Percentiles rank a stretch among this genome's conserved stretches.
Conservation (phyloP, 768 basidiomycete genomes). For the Kwoniella dendrophila region DNA sequence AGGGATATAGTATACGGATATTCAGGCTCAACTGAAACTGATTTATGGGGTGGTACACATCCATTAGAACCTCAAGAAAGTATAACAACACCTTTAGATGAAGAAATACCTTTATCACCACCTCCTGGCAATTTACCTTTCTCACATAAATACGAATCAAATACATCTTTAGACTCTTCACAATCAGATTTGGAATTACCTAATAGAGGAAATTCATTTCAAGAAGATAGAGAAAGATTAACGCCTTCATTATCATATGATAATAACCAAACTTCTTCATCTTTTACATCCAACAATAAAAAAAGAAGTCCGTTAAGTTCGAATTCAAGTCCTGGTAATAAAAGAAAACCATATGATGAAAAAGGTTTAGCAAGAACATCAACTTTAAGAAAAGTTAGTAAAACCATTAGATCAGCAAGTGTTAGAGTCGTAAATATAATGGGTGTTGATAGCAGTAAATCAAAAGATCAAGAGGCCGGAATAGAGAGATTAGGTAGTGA, state of each 20-base stretch:
- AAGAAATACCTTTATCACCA: slow-evolving; percentile 9
- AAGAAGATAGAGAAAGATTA: slow-evolving; percentile 22
- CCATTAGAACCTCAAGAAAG: slow-evolving; percentile 6
- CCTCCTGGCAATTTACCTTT: background rate
- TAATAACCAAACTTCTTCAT: background rate
- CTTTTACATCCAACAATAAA: background rate
- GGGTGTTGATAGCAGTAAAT: slow-evolving; percentile 32
- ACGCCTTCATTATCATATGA: slow-evolving; percentile 15
- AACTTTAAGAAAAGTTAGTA: slow-evolving; percentile 37
- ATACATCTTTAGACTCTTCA: slow-evolving; percentile 3
- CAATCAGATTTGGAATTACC: background rate
- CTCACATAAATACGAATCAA: slow-evolving; percentile 8
- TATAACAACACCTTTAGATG: background rate
- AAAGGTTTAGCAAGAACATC: slow-evolving; percentile 32
- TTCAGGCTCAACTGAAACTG: background rate
- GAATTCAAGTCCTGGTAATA: slow-evolving; percentile 8
- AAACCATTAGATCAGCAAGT: slow-evolving; percentile 42
- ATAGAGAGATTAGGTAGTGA: slow-evolving; percentile 21
- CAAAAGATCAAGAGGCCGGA: slow-evolving; percentile 21
- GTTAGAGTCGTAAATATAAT: slow-evolving; percentile 41
- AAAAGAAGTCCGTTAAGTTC: slow-evolving; percentile 2
- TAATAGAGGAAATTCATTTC: slow-evolving; percentile 2
- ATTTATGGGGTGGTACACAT: slow-evolving; percentile 17
- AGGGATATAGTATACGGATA: slow-evolving; percentile 20
- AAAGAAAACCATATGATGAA: slow-evolving; percentile 32